phyloP scores from a whole-genome alignment of 495 filamentous ascomycete species.

The Podospora pseudocomata region DNA sequence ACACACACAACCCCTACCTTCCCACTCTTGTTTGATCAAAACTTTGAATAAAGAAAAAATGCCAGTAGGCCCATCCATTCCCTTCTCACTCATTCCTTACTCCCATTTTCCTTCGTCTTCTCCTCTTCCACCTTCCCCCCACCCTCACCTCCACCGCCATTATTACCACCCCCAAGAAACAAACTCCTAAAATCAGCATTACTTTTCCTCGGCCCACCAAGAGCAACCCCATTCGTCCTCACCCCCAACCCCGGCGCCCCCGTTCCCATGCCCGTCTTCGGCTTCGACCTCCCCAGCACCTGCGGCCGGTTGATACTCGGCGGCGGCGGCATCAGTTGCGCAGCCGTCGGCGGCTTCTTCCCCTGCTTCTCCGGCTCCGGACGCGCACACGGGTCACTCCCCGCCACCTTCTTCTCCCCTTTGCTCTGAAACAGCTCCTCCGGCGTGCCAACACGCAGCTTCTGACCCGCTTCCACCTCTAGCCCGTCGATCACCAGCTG shows the following conservation, averaged over 20 bases:
- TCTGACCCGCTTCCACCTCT: constrained; percentile 62
- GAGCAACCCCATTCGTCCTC: not conserved
- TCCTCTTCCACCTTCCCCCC: not conserved
- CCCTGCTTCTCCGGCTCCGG: constrained; percentile 30
- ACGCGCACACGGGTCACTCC: constrained; percentile 37
- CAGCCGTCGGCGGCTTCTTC: constrained; percentile 39
- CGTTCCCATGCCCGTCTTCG: constrained; percentile 6
- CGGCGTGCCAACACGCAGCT: constrained; percentile 64
- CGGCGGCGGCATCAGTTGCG: constrained; percentile 48
- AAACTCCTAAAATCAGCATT: constrained; percentile 87
- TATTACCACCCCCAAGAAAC: constrained; percentile 45
- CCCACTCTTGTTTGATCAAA: not conserved
- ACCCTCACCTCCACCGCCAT: not conserved
- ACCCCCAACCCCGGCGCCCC: not conserved
- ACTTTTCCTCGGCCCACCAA: constrained; percentile 49
- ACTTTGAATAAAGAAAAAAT: not conserved
- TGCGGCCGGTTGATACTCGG: constrained; percentile 59
- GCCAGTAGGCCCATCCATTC: not conserved
- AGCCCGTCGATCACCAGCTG: constrained; percentile 67
- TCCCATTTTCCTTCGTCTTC: not conserved
- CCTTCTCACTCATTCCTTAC: not conserved
- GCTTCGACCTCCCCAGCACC: constrained; percentile 41
- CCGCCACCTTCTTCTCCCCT: constrained; percentile 51
- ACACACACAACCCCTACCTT: not conserved
- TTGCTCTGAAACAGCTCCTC: constrained; percentile 63